These are phyloP conservation scores for Hypsizygus marmoreus DNA, from an alignment of 768 basidiomycete species.

Conservation along the genomic window DNA sequence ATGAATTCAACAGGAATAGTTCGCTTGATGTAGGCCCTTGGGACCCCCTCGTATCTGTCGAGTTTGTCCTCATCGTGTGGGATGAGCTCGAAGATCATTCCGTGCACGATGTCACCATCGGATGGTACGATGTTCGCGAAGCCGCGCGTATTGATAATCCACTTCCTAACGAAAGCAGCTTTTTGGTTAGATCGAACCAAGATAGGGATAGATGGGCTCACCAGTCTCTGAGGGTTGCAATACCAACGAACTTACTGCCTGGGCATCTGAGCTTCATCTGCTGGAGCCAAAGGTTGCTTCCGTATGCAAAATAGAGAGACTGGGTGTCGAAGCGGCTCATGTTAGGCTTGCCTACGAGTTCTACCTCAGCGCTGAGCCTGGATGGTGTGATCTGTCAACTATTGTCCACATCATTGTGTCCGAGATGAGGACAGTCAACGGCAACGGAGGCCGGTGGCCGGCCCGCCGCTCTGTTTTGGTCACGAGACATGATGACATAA, in stretches of 20 bases:
- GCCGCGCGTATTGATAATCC: conserved; percentile 47
- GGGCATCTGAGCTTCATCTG: conserved; percentile 53
- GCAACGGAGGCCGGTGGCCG: too few species aligned
- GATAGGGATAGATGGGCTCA: too few species aligned
- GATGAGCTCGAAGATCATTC: conserved; percentile 38
- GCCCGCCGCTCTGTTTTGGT: too few species aligned
- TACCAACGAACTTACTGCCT: conserved; percentile 40
- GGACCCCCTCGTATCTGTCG: conserved; percentile 44
- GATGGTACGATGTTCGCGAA: background rate
- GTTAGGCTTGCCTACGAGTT: background rate
- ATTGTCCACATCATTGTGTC: too few species aligned
- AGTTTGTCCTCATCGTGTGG: conserved; percentile 39
- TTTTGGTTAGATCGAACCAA: too few species aligned
- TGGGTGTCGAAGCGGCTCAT: conserved; percentile 6
- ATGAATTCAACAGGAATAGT: conserved; percentile 29
- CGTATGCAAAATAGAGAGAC: conserved; percentile 48
- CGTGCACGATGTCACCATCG: conserved; percentile 9
- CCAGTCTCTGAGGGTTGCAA: conserved; percentile 44
- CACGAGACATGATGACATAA: too few species aligned
- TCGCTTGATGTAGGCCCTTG: conserved; percentile 38
- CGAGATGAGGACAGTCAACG: too few species aligned
- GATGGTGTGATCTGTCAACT: too few species aligned
- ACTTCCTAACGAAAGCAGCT: too few species aligned
- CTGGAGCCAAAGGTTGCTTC: conserved; percentile 51
- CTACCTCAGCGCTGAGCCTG: too few species aligned